Base-by-base conservation (phyloP, 225 moss, liverwort and hornwort genomes). In the Pseudisothecium myosuroides region DNA sequence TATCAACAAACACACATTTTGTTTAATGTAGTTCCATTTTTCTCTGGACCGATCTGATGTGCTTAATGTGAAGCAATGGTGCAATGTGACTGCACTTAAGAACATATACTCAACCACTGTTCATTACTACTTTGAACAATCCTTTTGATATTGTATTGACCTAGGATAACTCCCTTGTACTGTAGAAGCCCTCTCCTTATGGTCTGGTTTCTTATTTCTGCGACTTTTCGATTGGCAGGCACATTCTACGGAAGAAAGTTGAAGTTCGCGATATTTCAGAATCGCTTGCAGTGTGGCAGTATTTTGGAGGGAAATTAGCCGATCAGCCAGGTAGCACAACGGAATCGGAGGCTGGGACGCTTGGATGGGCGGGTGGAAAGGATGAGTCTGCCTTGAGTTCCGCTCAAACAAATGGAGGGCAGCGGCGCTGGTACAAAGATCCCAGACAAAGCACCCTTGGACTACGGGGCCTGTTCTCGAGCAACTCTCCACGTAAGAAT, bases 241-340 rank as follows among this genome's bases (percentile, higher is more conserved):
- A 97, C 92, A 92, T 94, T 75, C 85, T 98, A 67, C 95, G 96
- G 81, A 96, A 97, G 62, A 98, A 96, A 91, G 96, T 97, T 56
- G 88, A 93, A 79, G 85, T 98, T 62, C 97, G 94, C 64, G 90
- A 98, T 58, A 66, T 96, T 75, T 97, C 82, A 90, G 87, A 95
- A 95, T 82, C 77, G 77, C 89, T 97, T 73, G 93, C 92, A 87
- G 97, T 96, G 59, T 98, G 98, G 98, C 98, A 98, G 89, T 91
- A 93, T 66, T 98, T 92, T 92, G 96, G 98, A 47, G 98, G 96
- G 80, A 72, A 24, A 67, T 80, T 94, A 88, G 75, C 81, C 64
- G 90, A 95, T 88, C 91, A 91, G 4, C 86, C 92, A 10, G 90
- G 80, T 22, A 88, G 79, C 82, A 86, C 86, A 45, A 95, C 89